Evolutionary conservation across 352 stramenopile species (phyloP), one percentile per base, ranked within the genome.

Genomic region (Globisporangium nunn): DNA sequence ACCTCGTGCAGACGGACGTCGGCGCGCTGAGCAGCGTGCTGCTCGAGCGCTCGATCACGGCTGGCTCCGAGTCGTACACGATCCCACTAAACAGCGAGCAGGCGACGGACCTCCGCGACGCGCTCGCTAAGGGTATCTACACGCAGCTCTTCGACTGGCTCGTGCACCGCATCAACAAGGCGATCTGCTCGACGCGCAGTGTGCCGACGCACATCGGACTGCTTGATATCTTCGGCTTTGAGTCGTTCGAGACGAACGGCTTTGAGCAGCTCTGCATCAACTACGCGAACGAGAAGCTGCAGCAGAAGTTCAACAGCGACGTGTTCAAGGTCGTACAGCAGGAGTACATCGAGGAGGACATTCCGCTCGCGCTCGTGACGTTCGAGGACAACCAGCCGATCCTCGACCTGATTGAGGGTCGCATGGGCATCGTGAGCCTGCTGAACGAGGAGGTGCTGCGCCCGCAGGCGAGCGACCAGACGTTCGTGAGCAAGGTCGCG

Each of bases 151-250:
- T 99, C 65, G 73, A 98, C 58, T 98, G 94, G 95, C 76, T 99
- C 33, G 93, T 99, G 54, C 75, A 92, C 64, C 72, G 77, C 39
- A 81, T 90, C 53, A 91, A 91, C 75, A 78, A 78, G 59, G 75
- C 81, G 17, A 90, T 91, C 55, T 88, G 79, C 69, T 85, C 78
- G 5, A 88, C 74, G n/a, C 70, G 69, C 56, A 86, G 86, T 50
- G 76, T 87, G 47, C 69, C 84, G 67, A 78, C 71, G 17, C 78
- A 90, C 69, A 97, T 98, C 64, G 87, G 90, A 57, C 67, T 98
- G 56, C 70, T 98, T 18, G 95, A 98, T 71, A 98, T 98, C 60
- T 98, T 98, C 67, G 93, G 95, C 12, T 98, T 98, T 61, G 95
- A 98, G 70, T 88, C 73, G 50, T 98, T 98, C 56, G 70, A 95